Evolutionary conservation across 73 alveolate species (phyloP).

Genomic region (Tetrahymena elliotti): DNA sequence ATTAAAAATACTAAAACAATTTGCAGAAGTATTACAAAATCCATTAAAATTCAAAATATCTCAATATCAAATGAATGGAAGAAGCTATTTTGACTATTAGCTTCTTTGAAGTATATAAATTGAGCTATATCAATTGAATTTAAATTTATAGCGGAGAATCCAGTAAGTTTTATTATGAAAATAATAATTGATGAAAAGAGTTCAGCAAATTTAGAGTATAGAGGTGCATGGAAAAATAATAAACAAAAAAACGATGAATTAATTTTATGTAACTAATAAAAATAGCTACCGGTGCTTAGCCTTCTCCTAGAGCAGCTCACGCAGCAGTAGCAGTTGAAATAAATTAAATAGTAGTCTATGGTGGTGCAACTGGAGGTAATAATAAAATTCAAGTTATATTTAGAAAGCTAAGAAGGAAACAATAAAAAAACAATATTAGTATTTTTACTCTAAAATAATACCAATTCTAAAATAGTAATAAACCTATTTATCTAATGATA

Average conservation of each 20-base stretch:
- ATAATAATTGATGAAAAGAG: background rate
- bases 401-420: background rate
- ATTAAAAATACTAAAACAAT: background rate
- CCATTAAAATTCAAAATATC: background rate
- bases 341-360: conserved; percentile 88
- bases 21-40: background rate
- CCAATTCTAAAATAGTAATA: background rate
- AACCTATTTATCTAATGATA: background rate
- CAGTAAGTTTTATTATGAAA: too few relatives aligned
- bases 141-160: too few relatives aligned
- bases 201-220: too few relatives aligned
- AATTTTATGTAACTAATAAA: background rate
- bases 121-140: background rate
- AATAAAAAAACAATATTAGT: background rate
- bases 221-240: background rate
- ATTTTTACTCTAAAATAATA: background rate
- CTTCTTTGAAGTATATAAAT: background rate
- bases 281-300: conserved; percentile 80
- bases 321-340: conserved; percentile 85
- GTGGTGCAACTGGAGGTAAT: conserved; percentile 98
- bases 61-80: too few relatives aligned
- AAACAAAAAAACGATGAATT: background rate
- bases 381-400: background rate
- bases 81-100: background rate
- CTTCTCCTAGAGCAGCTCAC: conserved; percentile 97